A percentile compares a stretch with the other conserved stretches of the same genome.
Conservation (phyloP, 106 monocot genomes). For the Iris macrosiphon region DNA sequence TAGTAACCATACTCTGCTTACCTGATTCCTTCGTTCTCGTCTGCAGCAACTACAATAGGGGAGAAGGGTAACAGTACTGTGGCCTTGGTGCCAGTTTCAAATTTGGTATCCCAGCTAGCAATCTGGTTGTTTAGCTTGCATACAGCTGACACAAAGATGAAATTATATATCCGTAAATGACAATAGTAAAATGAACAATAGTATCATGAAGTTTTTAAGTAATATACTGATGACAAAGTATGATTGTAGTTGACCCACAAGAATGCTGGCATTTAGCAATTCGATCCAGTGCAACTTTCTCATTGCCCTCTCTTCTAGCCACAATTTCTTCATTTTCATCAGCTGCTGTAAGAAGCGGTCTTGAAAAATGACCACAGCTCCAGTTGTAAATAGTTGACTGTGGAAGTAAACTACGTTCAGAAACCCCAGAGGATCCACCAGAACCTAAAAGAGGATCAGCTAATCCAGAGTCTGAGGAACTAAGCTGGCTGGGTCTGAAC, state of each 20-base stretch:
- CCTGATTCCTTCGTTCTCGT: slow-evolving; percentile 93
- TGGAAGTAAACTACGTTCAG: slow-evolving; percentile 75
- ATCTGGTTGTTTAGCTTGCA: slow-evolving; percentile 76
- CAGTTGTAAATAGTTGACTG: slow-evolving; percentile 91
- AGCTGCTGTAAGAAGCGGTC: slow-evolving; percentile 73
- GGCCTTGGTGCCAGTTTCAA: slow-evolving; percentile 63
- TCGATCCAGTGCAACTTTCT: slow-evolving; percentile 65
- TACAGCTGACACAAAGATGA: slow-evolving; percentile 40
- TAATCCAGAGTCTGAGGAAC: slow-evolving; percentile 72
- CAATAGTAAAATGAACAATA: neutral
- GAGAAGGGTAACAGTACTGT: slow-evolving; percentile 71
- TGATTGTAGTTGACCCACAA: slow-evolving; percentile 35
- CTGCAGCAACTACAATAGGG: slow-evolving; percentile 89
- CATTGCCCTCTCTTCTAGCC: slow-evolving; percentile 63
- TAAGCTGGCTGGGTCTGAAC: slow-evolving; percentile 65
- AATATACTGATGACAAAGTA: neutral
- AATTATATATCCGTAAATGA: neutral
- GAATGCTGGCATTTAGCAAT: slow-evolving; percentile 89
- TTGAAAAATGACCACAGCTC: slow-evolving; percentile 98
- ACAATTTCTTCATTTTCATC: slow-evolving; percentile 82
- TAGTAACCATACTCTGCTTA: slow-evolving; percentile 8
- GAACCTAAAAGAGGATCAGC: slow-evolving; percentile 73
- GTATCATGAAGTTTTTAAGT: no score
- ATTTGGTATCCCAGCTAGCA: slow-evolving; percentile 86
- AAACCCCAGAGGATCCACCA: slow-evolving; percentile 31